These are phyloP conservation scores for Aspergillus viridinutans DNA, from an alignment of 2,329 filamentous ascomycete species.

Conservation along the genomic window DNA sequence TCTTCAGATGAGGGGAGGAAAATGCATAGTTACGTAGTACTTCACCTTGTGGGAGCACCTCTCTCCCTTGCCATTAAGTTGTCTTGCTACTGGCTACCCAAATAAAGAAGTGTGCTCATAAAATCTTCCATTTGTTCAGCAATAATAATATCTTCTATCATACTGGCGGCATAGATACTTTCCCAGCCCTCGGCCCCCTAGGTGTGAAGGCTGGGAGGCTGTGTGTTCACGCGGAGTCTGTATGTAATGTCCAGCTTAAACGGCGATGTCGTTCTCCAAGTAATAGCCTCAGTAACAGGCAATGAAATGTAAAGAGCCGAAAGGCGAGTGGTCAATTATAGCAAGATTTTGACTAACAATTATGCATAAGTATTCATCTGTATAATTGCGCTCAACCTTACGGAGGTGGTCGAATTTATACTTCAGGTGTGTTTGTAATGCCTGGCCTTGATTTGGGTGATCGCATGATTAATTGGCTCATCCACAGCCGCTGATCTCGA, in stretches of 20 bases:
- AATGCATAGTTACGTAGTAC: too few species aligned
- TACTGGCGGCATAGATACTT: not conserved
- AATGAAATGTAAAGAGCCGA: not conserved
- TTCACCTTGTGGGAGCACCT: not conserved
- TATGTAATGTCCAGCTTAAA: not conserved
- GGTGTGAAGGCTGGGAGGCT: too few species aligned
- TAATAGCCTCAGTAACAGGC: not conserved
- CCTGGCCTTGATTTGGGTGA: too few species aligned
- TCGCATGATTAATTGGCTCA: too few species aligned
- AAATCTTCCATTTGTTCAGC: not conserved
- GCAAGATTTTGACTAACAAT: not conserved
- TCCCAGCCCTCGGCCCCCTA: not conserved
- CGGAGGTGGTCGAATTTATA: too few species aligned
- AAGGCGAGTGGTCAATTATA: not conserved
- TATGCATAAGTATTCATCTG: not conserved
- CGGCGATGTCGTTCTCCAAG: not conserved
- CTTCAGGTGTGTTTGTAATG: not conserved
- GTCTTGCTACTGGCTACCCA: not conserved
- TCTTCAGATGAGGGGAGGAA: not conserved
- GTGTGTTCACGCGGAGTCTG: not conserved
- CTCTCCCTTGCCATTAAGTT: not conserved
- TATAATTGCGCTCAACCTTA: not conserved
- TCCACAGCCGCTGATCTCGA: too few species aligned
- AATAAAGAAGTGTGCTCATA: not conserved
- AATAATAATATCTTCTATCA: not conserved